A percentile compares a stretch with the other conserved stretches of the same genome.
Conservation (phyloP, 2,329 filamentous ascomycete species). For the Aspergillus clavatus region DNA sequence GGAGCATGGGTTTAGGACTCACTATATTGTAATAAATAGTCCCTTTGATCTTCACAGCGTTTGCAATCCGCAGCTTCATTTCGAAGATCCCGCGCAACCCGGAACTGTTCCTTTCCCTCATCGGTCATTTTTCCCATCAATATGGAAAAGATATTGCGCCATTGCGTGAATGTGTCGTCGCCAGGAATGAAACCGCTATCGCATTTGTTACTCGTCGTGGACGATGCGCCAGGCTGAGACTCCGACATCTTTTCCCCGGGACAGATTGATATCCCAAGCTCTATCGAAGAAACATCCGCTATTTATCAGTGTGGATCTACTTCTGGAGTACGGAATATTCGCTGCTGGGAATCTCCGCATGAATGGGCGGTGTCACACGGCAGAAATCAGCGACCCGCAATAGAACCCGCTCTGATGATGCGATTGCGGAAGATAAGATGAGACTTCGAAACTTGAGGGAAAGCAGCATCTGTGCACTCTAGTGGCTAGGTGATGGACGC, state of each 20-base stretch:
- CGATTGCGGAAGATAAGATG: not conserved
- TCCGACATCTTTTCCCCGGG: conserved; percentile 26
- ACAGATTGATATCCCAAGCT: not conserved
- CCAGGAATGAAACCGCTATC: conserved; percentile 38
- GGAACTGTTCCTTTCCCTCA: conserved; percentile 69
- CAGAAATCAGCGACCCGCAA: conserved; percentile 24
- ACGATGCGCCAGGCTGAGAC: conserved; percentile 17
- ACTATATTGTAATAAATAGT: conserved; percentile 78
- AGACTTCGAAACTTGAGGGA: not conserved
- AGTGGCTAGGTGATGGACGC: not conserved
- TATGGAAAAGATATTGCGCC: conserved; percentile 83
- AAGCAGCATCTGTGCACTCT: not conserved
- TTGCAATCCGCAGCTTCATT: conserved; percentile 75
- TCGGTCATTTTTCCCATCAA: conserved; percentile 66
- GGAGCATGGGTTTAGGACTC: conserved; percentile 11
- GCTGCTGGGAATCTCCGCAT: conserved; percentile 24
- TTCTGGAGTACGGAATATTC: conserved; percentile 1
- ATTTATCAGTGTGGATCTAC: conserved; percentile 6
- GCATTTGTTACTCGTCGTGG: conserved; percentile 15
- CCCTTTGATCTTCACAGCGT: conserved; percentile 73
- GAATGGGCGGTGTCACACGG: conserved; percentile 27
- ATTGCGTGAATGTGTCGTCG: conserved; percentile 49
- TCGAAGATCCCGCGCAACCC: conserved; percentile 66
- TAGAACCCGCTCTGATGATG: not conserved
- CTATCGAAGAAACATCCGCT: not conserved